Evolutionary conservation across 2,329 filamentous ascomycete species (phyloP), one percentile per base, ranked within the genome.

Genomic region (Fusarium circinatum): DNA sequence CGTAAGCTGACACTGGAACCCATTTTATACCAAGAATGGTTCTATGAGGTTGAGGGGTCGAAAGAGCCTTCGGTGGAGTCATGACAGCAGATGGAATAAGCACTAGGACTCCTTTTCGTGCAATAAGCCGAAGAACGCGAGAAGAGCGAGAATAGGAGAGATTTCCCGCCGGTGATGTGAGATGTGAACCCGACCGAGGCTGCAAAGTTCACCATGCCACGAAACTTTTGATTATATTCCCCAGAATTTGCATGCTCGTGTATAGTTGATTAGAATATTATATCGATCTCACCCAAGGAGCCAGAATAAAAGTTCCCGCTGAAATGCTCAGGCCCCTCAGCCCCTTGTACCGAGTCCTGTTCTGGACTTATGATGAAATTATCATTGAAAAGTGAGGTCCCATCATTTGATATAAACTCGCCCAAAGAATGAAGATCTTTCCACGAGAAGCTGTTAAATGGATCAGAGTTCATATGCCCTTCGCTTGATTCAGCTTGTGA

Each of bases 401-500:
- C 73, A 38, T 79, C 75, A 48, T 74, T 76, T 17, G 76, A 78
- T 49, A 83, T 83, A 66, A 88, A 90, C 70, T 90, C 88, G 0
- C 88, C 88, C 5, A 91, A 85, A 4, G 89, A 89, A 65, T 88
- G 87, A 10, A 91, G 80, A 75, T 91, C 88, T 3, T 89, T 83
- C 89, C 89, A 91, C 1, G 88, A 90, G 79, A 91, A 91, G 48
- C 89, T 87, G 58, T 89, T 87, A 5, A 86, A 82, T 2, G 58
- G 85, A 82, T 78, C 85, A 82, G 78, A 83, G 82, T 65, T 85
- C 76, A 78, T 82, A 73, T 59, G 45, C 4, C 55, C 42, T 44
- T 70, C 63, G 9, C 28, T 62, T 11, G 47, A 52, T 30, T 61
- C 47, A 24, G 52, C n/a, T 32, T 59, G 39, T 28, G 34, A 28